Conservation (phyloP, 2,329 filamentous ascomycete genomes). For the Colletotrichum sp. region DNA sequence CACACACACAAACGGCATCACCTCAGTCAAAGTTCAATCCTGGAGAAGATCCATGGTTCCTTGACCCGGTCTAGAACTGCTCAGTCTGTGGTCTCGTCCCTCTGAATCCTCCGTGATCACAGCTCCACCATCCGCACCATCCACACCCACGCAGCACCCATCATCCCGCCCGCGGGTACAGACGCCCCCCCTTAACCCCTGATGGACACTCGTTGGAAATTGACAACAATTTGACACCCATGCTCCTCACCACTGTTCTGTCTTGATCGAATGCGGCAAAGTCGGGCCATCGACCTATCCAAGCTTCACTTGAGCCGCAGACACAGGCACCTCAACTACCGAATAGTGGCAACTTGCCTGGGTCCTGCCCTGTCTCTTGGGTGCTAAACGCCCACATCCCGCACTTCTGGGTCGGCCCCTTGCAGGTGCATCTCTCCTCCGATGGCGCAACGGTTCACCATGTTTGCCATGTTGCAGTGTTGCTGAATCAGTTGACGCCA, state of each 20-base stretch:
- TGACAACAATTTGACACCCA: slow-evolving; percentile 3
- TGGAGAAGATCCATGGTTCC: not conserved
- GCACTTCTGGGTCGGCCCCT: not conserved
- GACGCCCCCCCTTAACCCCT: not conserved
- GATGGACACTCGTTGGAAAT: slow-evolving; percentile 4
- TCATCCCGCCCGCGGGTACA: not conserved
- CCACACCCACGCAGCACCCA: not conserved
- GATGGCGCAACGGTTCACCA: slow-evolving; percentile 2
- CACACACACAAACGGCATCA: not conserved
- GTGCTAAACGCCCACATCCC: slow-evolving; percentile 7
- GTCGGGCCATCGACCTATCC: not conserved
- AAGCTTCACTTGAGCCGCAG: not conserved
- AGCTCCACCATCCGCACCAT: not conserved
- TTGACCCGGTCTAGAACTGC: slow-evolving; percentile 1
- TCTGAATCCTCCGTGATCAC: not conserved
- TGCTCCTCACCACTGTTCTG: not conserved
- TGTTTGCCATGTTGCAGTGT: not conserved
- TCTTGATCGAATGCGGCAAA: not conserved
- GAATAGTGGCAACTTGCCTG: not conserved
- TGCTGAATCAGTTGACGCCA: slow-evolving; percentile 2
- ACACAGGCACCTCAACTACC: slow-evolving; percentile 1
- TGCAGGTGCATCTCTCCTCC: not conserved
- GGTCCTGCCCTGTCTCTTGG: not conserved
- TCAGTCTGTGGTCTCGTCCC: not conserved
- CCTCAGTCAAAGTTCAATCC: not conserved